phyloP scores from a whole-genome alignment of 2,329 filamentous ascomycete species.

The Parastagonospora nodorum region DNA sequence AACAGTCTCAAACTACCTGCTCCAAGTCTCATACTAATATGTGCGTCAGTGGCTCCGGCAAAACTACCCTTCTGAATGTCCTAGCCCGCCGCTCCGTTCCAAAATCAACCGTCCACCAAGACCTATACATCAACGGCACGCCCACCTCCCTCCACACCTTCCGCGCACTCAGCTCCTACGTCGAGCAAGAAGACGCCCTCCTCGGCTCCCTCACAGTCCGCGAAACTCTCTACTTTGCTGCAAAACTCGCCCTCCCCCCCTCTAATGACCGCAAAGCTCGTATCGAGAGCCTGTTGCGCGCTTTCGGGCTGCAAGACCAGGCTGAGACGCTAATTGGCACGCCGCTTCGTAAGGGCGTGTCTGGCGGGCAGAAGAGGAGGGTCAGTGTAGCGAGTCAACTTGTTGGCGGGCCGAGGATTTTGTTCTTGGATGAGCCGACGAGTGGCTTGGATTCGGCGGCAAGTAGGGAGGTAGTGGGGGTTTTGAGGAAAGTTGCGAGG shows the following conservation, averaged over 20 bases:
- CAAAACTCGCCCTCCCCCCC: constrained; percentile 64
- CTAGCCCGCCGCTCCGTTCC: constrained; percentile 68
- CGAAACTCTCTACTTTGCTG: constrained; percentile 80
- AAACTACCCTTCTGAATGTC: constrained; percentile 82
- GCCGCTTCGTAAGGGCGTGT: constrained; percentile 80
- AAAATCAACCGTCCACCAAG: constrained; percentile 59
- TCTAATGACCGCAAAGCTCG: constrained; percentile 61
- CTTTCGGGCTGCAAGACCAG: constrained; percentile 75
- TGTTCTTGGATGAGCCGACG: constrained; percentile 85
- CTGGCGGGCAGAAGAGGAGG: constrained; percentile 82
- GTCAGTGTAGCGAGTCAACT: constrained; percentile 80
- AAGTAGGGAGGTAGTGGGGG: constrained; percentile 76
- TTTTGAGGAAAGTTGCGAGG: constrained; percentile 69
- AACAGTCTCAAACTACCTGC: background rate
- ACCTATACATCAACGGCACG: constrained; percentile 67
- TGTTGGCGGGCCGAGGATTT: constrained; percentile 77
- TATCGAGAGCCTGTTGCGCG: constrained; percentile 68
- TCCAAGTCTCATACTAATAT: background rate
- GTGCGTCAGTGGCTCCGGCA: constrained; percentile 63
- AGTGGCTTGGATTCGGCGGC: constrained; percentile 81
- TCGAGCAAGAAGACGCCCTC: constrained; percentile 86
- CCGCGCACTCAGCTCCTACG: constrained; percentile 72
- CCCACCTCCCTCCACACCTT: constrained; percentile 61
- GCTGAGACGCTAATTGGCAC: constrained; percentile 77
- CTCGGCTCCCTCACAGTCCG: constrained; percentile 79